Evolutionary conservation across 2,329 filamentous ascomycete species (phyloP).

Genomic region (Fusarium oligoseptatum): DNA sequence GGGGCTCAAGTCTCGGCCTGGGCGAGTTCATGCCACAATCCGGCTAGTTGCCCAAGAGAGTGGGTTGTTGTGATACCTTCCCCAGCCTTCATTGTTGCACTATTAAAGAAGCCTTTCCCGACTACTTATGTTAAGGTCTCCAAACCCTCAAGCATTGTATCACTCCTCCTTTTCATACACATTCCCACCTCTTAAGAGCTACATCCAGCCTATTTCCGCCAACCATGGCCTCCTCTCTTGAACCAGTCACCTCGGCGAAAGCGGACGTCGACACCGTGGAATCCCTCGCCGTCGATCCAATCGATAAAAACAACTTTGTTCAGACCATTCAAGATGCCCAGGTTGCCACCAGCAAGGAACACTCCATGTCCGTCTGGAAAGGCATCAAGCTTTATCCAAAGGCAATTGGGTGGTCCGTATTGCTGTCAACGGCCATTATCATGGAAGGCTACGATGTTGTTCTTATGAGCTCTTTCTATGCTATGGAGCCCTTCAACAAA

Average conservation of each 20-base stretch:
- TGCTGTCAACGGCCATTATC: background rate
- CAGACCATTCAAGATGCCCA: constrained; percentile 20
- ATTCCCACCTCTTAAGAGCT: background rate
- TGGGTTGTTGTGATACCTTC: background rate
- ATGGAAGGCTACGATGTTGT: background rate
- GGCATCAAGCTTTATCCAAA: constrained; percentile 14
- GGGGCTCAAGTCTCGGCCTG: background rate
- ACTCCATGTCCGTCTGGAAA: constrained; percentile 51
- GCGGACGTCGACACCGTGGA: background rate
- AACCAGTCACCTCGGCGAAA: background rate
- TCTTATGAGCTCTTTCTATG: background rate
- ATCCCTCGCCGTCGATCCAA: background rate
- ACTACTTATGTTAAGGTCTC: background rate
- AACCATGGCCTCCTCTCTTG: background rate
- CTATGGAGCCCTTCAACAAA: background rate
- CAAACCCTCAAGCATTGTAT: background rate
- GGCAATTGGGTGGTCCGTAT: background rate
- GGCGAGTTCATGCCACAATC: background rate
- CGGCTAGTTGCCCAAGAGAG: background rate
- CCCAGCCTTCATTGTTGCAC: background rate
- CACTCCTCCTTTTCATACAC: background rate
- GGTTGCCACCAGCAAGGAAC: constrained; percentile 18
- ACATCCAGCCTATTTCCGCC: background rate
- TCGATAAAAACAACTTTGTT: background rate
- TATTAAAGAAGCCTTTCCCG: background rate